Percentiles rank a stretch among this genome's conserved stretches.
These are phyloP conservation scores for Lactarius deliciosus DNA, from an alignment of 768 basidiomycete species.

Conservation along the genomic window DNA sequence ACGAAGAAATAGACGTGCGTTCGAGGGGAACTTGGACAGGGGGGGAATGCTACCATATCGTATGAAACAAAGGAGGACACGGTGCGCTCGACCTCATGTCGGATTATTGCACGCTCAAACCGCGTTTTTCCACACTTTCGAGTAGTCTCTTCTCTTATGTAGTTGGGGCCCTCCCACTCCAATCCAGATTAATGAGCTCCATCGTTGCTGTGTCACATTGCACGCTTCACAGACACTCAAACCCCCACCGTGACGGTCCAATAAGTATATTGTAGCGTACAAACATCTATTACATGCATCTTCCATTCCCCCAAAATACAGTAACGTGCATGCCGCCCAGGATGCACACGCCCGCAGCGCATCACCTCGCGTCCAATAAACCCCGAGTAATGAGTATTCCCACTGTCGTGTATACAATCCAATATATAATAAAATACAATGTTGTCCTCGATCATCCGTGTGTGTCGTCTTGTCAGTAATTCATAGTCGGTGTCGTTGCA, in stretches of 20 bases:
- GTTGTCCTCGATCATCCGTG: constrained; percentile 6
- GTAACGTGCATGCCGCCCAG: not conserved
- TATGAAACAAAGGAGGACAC: not conserved
- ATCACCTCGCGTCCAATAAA: constrained; percentile 8
- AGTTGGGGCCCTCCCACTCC: not conserved
- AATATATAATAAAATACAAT: constrained; percentile 20
- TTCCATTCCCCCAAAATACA: not conserved
- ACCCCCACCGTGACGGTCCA: not conserved
- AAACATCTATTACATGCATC: constrained; percentile 11
- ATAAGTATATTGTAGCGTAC: constrained; percentile 16
- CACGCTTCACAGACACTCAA: not conserved
- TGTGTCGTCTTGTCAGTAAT: not conserved
- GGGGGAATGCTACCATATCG: not conserved
- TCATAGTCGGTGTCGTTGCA: not conserved
- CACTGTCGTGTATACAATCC: not conserved
- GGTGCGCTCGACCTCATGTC: constrained; percentile 5
- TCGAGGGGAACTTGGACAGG: not conserved
- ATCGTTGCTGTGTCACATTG: not conserved
- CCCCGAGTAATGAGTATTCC: not conserved
- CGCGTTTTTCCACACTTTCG: not conserved
- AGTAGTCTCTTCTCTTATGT: not conserved
- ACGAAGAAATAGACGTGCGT: constrained; percentile 47
- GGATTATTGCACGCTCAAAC: constrained; percentile 9
- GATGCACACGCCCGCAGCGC: not conserved
- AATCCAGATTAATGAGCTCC: not conserved